Base-by-base conservation (phyloP, 495 filamentous ascomycete genomes). In the Endocarpon pusillum region DNA sequence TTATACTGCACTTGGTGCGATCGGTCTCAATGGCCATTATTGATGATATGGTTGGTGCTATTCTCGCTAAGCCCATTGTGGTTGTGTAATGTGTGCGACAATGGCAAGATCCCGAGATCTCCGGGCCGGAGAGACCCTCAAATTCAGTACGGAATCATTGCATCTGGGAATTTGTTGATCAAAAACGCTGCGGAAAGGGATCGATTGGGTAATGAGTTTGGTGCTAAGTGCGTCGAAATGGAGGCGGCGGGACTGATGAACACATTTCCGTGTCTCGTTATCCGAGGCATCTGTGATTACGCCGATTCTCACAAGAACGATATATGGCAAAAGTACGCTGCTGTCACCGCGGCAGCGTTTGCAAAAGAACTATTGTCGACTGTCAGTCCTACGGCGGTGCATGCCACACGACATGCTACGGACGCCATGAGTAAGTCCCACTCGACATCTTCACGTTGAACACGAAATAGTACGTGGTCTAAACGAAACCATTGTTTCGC, bases 121-220 rank as follows among this genome's bases (percentile, higher is more conserved):
- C 28, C 28, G 4, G 19, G 4, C 7, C 5, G 28, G 19, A 25
- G 19, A 3, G 20, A 42, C 4, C 19, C 23, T 5, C 17, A 6
- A 5, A 15, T 54, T 23, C 48, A 52, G 30, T 53, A 49, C 17
- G 52, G 54, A 3, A 32, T 31, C 7, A 57, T 61, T 44, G 55
- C 52, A 25, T 58, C 51, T 24, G 54, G 44, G 7, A 54, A 58
- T 37, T 39, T 45, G 32, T 49, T 61, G 15, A 51, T 58, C 42
- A 55, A 51, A 32, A 24, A 53, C 42, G 47, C 41, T n/a, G 34
- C 10, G 4, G 39, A 26, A 8, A 42, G 57, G 40, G 57, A 61
- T 37, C 30, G 42, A 35, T 46, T 53, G 21, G 39, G 39, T 19
- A 46, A 41, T 11, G 54, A 62, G 27, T 43, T 45, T 32, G 44